phyloP scores from a whole-genome alignment of 2,329 filamentous ascomycete genomes.

The Cercospora sp. region DNA sequence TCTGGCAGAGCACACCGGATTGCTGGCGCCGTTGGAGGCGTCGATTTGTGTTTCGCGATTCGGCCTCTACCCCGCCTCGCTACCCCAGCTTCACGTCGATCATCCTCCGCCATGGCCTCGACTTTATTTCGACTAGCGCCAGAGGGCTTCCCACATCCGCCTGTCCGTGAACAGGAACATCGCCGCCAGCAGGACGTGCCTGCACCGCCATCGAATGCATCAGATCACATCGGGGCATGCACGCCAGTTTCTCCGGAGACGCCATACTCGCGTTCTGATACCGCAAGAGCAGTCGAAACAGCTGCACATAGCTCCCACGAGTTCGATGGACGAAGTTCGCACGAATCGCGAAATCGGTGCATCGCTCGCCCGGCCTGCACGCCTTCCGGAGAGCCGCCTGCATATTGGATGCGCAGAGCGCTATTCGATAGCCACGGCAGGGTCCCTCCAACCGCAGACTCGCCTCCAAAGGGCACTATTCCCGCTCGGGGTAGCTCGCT shows the following conservation, averaged over 20 bases:
- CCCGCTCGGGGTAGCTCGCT: conserved; percentile 30
- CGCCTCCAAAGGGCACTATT: conserved; percentile 25
- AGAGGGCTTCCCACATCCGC: neutral
- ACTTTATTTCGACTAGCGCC: conserved; percentile 7
- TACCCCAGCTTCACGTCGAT: conserved; percentile 16
- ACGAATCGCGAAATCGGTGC: neutral
- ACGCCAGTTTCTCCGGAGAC: neutral
- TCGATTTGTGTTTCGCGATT: neutral
- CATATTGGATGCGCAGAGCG: neutral
- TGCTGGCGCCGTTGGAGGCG: neutral
- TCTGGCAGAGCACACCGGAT: neutral
- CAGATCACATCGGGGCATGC: neutral
- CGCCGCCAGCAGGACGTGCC: neutral
- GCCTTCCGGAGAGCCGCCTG: conserved; percentile 24
- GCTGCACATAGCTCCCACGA: neutral
- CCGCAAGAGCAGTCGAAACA: neutral
- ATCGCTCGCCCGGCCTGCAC: conserved; percentile 12
- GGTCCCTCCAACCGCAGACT: conserved; percentile 26
- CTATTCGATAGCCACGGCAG: conserved; percentile 22
- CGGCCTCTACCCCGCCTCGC: conserved; percentile 19
- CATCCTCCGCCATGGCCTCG: conserved; percentile 1
- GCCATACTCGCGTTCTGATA: neutral
- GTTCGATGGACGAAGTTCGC: neutral
- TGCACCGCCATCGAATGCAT: neutral
- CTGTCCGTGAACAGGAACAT: neutral